phyloP scores from a whole-genome alignment of 306 rosid species.

The Casuarina equisetifolia region DNA sequence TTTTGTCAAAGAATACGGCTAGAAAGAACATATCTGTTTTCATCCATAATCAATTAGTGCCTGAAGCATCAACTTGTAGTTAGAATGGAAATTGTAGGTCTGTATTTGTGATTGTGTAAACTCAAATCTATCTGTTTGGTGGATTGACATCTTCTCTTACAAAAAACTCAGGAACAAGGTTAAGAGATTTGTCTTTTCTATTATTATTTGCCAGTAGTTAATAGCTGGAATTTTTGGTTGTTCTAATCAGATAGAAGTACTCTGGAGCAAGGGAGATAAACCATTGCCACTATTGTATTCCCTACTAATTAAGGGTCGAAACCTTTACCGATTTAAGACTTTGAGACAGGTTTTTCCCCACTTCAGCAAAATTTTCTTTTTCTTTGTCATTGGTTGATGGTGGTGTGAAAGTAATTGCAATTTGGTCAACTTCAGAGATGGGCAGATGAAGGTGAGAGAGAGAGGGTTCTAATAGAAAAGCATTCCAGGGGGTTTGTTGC shows the following conservation, averaged over 20 bases:
- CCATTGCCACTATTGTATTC: slow-evolving; percentile 83
- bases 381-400: slow-evolving; percentile 8
- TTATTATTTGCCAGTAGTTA: slow-evolving; percentile 18
- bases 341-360: slow-evolving; percentile 70
- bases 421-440: slow-evolving; percentile 50
- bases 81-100: background rate
- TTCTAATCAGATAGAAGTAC: slow-evolving; percentile 74
- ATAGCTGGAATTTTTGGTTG: slow-evolving; percentile 9
- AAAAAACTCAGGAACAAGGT: background rate
- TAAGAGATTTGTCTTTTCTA: slow-evolving; percentile 12
- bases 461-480: slow-evolving; percentile 64
- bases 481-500: slow-evolving; percentile 78
- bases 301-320: slow-evolving; percentile 83
- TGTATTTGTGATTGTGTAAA: background rate
- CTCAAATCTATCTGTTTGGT: background rate
- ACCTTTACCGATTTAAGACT: slow-evolving; percentile 81
- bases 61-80: background rate
- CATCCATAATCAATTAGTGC: background rate
- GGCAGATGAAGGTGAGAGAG: slow-evolving; percentile 74
- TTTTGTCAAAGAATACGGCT: background rate
- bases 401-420: slow-evolving; percentile 18
- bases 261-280: slow-evolving; percentile 94
- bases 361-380: slow-evolving; percentile 15
- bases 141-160: background rate
- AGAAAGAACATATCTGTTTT: background rate